A percentile compares a stretch with the other conserved stretches of the same genome.
Evolutionary conservation across 2,329 filamentous ascomycete genomes (phyloP).

Genomic region (Aspergillus candidus): DNA sequence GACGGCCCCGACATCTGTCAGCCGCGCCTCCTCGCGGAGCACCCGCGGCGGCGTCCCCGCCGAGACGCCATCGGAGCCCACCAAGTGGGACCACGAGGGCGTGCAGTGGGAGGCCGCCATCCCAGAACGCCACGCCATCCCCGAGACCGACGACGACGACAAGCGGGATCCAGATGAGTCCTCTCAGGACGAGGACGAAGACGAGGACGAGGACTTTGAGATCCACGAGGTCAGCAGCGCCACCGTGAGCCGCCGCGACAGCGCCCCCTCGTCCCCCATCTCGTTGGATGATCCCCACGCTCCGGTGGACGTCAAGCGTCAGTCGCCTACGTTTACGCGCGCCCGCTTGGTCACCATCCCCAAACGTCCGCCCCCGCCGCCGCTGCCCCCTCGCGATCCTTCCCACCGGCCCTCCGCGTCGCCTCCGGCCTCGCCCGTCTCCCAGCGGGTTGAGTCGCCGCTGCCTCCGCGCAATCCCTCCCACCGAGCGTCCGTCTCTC

Average conservation of each 20-base stretch:
- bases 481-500: too few species aligned
- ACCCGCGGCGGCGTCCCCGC: constrained; percentile 12
- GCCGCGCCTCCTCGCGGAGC: constrained; percentile 30
- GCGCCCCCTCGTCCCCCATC: constrained; percentile 23
- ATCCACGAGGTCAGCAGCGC: constrained; percentile 47
- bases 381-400: constrained; percentile 68
- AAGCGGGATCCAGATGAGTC: constrained; percentile 8
- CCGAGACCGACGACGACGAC: constrained; percentile 6
- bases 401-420: constrained; percentile 35
- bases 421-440: constrained; percentile 19
- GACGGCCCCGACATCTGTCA: constrained; percentile 27
- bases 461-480: too few species aligned
- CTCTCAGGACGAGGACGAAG: constrained; percentile 7
- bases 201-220: constrained; percentile 27
- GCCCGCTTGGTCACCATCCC: constrained; percentile 79
- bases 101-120: constrained; percentile 23
- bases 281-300: constrained; percentile 42
- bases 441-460: background rate
- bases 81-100: constrained; percentile 19
- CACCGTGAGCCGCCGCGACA: constrained; percentile 44
- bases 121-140: constrained; percentile 12
- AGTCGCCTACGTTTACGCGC: constrained; percentile 64
- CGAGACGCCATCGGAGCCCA: too few species aligned
- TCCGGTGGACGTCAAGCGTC: constrained; percentile 53
- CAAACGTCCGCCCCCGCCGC: constrained; percentile 63